phyloP scores from a whole-genome alignment of 495 filamentous ascomycete genomes.

The Penicillium tannophilum region DNA sequence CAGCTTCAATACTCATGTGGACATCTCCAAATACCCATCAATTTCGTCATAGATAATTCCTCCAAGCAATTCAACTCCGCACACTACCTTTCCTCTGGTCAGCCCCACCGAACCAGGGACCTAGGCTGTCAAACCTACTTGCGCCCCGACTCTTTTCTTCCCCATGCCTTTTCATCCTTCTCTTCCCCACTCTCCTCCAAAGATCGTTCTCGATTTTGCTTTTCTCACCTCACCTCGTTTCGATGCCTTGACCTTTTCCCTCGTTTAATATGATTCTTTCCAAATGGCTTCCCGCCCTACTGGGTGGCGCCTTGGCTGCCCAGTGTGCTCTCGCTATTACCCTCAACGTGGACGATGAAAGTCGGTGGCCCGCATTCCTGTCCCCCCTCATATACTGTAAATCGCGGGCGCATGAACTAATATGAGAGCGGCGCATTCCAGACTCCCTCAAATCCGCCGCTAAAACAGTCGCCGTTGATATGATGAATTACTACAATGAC shows the following conservation, averaged over 20 bases:
- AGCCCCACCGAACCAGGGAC: conserved; percentile 5
- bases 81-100: background rate
- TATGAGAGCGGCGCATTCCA: conserved; percentile 21
- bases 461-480: conserved; percentile 60
- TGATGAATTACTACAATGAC: conserved; percentile 67
- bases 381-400: background rate
- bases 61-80: background rate
- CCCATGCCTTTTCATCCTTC: conserved; percentile 1
- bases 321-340: conserved; percentile 34
- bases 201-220: conserved; percentile 9
- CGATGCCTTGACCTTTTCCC: conserved; percentile 18
- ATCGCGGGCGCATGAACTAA: background rate
- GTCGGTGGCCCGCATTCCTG: conserved; percentile 24
- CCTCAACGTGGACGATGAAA: conserved; percentile 36
- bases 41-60: background rate
- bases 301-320: conserved; percentile 32
- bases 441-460: conserved; percentile 64
- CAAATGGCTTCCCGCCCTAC: conserved; percentile 25
- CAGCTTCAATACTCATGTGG: background rate
- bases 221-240: conserved; percentile 6
- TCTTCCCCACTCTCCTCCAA: conserved; percentile 1
- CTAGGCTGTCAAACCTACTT: background rate
- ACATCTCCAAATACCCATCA: background rate
- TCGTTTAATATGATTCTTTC: conserved; percentile 30
- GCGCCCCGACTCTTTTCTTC: conserved; percentile 3